phyloP scores from a whole-genome alignment of 2,329 filamentous ascomycete genomes.

The Lecanicillium sp. region DNA sequence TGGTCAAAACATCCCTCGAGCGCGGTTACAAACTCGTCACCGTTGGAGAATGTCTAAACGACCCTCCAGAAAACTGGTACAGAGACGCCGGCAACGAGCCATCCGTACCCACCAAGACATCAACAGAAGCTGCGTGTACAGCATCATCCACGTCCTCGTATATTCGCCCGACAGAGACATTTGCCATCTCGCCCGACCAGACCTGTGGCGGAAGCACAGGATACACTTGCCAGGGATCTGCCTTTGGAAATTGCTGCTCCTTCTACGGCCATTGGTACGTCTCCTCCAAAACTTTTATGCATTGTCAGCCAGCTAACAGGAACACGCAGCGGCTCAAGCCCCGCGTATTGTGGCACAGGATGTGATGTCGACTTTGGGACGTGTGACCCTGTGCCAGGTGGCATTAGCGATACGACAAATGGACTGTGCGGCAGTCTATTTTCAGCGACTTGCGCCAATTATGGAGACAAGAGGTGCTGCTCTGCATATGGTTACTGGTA shows the following conservation, averaged over 20 bases:
- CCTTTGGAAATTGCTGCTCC: conserved; percentile 31
- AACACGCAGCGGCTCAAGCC: conserved; percentile 20
- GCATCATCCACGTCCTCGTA: conserved; percentile 10
- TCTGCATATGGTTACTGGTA: conserved; percentile 27
- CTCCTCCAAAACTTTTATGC: neutral
- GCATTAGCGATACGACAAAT: conserved; percentile 24
- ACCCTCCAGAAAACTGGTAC: conserved; percentile 45
- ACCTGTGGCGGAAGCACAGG: conserved; percentile 25
- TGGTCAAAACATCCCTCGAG: conserved; percentile 30
- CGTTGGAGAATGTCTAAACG: conserved; percentile 48
- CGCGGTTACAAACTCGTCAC: conserved; percentile 41
- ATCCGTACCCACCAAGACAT: conserved; percentile 9
- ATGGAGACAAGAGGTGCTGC: conserved; percentile 25
- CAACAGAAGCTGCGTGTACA: conserved; percentile 9
- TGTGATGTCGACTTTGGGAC: conserved; percentile 26
- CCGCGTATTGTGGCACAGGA: conserved; percentile 28
- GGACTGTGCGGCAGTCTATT: conserved; percentile 25
- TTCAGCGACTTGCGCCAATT: conserved; percentile 23
- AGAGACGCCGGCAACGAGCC: conserved; percentile 20
- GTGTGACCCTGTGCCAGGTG: conserved; percentile 17
- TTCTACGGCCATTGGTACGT: conserved; percentile 31
- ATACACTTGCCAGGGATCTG: conserved; percentile 27
- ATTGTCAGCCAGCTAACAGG: neutral
- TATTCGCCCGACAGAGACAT: conserved; percentile 12
- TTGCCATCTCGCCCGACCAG: conserved; percentile 24